A percentile compares a stretch with the other conserved stretches of the same genome.
These are phyloP conservation scores for Macrolepiota fuliginosa DNA, from an alignment of 768 basidiomycete genomes.

Conservation along the genomic window DNA sequence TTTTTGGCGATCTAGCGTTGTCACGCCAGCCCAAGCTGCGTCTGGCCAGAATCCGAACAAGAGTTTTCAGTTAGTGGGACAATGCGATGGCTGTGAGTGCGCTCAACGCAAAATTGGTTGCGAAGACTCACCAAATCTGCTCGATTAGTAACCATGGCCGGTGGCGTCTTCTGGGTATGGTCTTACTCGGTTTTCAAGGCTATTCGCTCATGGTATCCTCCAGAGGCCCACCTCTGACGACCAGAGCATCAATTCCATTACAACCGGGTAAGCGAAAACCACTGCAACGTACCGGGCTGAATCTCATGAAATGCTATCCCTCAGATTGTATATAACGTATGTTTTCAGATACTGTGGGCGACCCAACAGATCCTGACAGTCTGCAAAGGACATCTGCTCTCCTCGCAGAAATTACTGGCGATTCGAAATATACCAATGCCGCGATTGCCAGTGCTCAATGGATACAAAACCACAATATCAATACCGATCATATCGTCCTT, in stretches of 20 bases:
- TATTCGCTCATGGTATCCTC: neutral
- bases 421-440: slow-evolving; percentile 43
- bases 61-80: slow-evolving; percentile 34
- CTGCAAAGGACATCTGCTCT: slow-evolving; percentile 42
- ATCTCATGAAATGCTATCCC: neutral
- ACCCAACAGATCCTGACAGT: neutral
- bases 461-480: slow-evolving; percentile 46
- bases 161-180: slow-evolving; percentile 54
- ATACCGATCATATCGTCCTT: slow-evolving; percentile 37
- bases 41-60: slow-evolving; percentile 39
- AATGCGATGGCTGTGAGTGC: slow-evolving; percentile 42
- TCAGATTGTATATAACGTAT: slow-evolving; percentile 39
- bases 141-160: slow-evolving; percentile 43
- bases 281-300: neutral
- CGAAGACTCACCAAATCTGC: neutral
- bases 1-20: slow-evolving; percentile 28
- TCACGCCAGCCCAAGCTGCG: slow-evolving; percentile 37
- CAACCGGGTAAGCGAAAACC: slow-evolving; percentile 39
- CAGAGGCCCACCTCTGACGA: slow-evolving; percentile 44
- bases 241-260: slow-evolving; percentile 45
- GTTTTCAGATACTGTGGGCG: slow-evolving; percentile 8
- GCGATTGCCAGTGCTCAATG: slow-evolving; percentile 46
- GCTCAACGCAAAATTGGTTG: neutral
- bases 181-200: neutral
- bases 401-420: slow-evolving; percentile 42